phyloP scores from a whole-genome alignment of 108 stramenopile genomes.

The Nitzschia sp. region DNA sequence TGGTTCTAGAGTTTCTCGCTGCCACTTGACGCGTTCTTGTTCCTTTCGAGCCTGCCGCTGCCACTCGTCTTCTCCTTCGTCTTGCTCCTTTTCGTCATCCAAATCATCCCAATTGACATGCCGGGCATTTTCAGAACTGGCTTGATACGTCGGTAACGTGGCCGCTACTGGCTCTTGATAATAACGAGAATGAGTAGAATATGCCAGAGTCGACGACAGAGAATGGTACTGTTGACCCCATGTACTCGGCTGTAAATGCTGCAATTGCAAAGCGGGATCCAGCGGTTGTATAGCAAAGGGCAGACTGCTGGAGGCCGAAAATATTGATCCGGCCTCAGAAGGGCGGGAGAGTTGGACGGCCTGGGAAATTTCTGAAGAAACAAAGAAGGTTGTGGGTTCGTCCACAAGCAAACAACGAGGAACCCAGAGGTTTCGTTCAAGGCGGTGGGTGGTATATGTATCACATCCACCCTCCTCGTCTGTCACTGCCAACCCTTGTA shows the following conservation, averaged over 20 bases:
- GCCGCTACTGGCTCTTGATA: slow-evolving; percentile 11
- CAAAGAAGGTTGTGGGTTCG: slow-evolving; percentile 27
- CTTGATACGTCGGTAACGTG: neutral
- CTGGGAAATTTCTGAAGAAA: slow-evolving; percentile 1
- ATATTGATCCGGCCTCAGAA: neutral
- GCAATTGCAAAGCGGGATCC: neutral
- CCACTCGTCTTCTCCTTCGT: slow-evolving; percentile 46
- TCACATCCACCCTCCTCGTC: slow-evolving; percentile 51
- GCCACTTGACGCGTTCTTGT: slow-evolving; percentile 36
- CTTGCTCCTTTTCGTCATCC: slow-evolving; percentile 58
- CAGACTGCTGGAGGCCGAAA: neutral
- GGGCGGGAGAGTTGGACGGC: neutral
- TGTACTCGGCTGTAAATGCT: neutral
- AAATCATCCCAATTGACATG: slow-evolving; percentile 70
- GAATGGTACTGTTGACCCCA: slow-evolving; percentile 14
- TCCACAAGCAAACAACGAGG: slow-evolving; percentile 75
- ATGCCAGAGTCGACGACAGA: slow-evolving; percentile 40
- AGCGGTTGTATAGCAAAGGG: slow-evolving; percentile 8
- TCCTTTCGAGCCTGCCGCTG: slow-evolving; percentile 29
- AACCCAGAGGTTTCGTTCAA: slow-evolving; percentile 42
- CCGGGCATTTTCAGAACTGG: slow-evolving; percentile 27
- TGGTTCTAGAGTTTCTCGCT: slow-evolving; percentile 32
- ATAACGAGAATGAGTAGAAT: slow-evolving; percentile 43
- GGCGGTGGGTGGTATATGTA: slow-evolving; percentile 54
- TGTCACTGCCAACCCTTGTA: slow-evolving; percentile 74